phyloP scores from a whole-genome alignment of 352 stramenopile genomes.

The Plasmopara viticola region DNA sequence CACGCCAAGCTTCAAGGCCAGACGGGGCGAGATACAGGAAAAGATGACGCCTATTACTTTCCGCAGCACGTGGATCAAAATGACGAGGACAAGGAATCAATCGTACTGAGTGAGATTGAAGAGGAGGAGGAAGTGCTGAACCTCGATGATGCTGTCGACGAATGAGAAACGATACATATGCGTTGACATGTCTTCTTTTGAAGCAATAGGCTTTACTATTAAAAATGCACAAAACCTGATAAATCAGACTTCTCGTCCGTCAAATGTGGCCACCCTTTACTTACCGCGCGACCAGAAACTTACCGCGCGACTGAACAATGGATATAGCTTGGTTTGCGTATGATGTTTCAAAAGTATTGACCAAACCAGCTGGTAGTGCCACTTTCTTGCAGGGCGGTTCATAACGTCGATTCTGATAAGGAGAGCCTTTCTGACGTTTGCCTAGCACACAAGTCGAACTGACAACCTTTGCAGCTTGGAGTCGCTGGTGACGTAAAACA shows the following conservation, averaged over 20 bases:
- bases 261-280: conserved; percentile 10
- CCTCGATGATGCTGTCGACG: conserved; percentile 39
- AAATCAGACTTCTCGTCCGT: not conserved
- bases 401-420: conserved; percentile 3
- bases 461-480: conserved; percentile 10
- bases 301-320: conserved; percentile 3
- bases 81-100: conserved; percentile 26
- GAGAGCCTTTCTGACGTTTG: conserved; percentile 16
- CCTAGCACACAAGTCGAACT: conserved; percentile 10
- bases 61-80: conserved; percentile 23
- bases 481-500: conserved; percentile 10
- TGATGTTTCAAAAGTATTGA: conserved; percentile 1
- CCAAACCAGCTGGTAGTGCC: conserved; percentile 1
- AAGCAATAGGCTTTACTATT: not conserved
- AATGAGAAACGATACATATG: conserved; percentile 6
- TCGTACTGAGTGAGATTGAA: conserved; percentile 36
- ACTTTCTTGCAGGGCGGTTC: conserved; percentile 19
- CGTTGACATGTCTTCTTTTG: not conserved
- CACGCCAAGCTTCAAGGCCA: conserved; percentile 8
- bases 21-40: conserved; percentile 18
- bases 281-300: not conserved
- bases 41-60: conserved; percentile 41
- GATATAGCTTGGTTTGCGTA: conserved; percentile 16
- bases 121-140: conserved; percentile 49
- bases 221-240: not conserved